Base-by-base conservation (phyloP, 352 stramenopile genomes). In the Globisporangium carolinianum region DNA sequence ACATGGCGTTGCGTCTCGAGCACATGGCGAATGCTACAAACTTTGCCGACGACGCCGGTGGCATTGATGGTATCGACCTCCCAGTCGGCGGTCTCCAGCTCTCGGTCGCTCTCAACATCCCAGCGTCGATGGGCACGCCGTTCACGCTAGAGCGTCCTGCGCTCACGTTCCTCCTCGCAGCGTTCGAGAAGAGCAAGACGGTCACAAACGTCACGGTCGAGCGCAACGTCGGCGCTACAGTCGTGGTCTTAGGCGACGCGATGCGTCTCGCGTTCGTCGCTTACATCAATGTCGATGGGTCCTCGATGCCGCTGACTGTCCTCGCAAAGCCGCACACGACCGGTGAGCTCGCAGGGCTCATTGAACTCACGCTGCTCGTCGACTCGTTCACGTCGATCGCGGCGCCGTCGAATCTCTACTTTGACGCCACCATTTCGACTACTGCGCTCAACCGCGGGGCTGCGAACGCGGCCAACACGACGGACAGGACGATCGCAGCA, bases 81-180 rank as follows among this genome's bases (percentile, higher is more conserved):
- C 45, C 47, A 24, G 39, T 41, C 10, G 53, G 24, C 8, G n/a
- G 17, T 5, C 3, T 10, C 1, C 36, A 17, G 38, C 18, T 57
- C 10, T 14, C 41, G 11, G n/a, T 47, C 45, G 38, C 18, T 11
- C 5, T 42, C 17, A 53, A 32, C 48, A 4, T 18, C 10, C 8
- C 9, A 12, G 17, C 17, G 4, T 51, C 46, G n/a, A 51, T 15
- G 6, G 9, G 0, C n/a, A 36, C 46, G 17, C 6, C 38, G 38
- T 42, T 42, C 38, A 32, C 46, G 10, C 5, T 51, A 6, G 24
- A 43, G 36, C 15, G 18, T 5, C 53, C 42, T 4, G 56, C 48
- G 7, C 7, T 68, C 38, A 62, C 62, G 17, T 62, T 69, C 58
- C 55, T 62, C 5, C 32, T 69, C 11, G 59, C 56, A 10, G 58